Base-by-base conservation (phyloP, 1,139 yeast genomes). In the Hansenula lynferdii region DNA sequence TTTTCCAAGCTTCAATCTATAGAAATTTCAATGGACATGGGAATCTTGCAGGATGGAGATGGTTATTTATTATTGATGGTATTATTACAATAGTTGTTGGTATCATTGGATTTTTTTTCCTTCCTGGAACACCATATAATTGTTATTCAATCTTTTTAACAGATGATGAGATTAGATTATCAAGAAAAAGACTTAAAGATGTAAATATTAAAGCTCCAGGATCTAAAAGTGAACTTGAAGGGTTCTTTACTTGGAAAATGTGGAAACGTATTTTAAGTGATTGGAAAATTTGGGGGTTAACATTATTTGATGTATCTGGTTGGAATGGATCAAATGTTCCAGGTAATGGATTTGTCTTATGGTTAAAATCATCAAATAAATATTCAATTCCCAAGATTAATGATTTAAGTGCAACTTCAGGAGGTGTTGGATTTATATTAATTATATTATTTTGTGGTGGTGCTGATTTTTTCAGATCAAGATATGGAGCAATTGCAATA, bases 41-140 rank as follows among this genome's bases (percentile, higher is more conserved):
- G 39, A 82, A 85, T 2, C 61, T 76, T 27, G 69, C 62, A 23
- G 78, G 85, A 12, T 82, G 89, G 89, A 71, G 80, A 61, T 81
- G 89, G 87, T 75, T 78, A 60, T 80, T 79, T 52, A 74, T 82
- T 44, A 69, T 82, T 44, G 87, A 82, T 57, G 84, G 82, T 12
- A 58, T 77, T 36, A 67, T 80, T 28, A 76, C 87, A 5, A 51
- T 80, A 24, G 73, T 65, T 5, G 77, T 83, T 37, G 87, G 85
- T 15, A 20, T 82, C 17, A 59, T 78, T 45, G 90, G 89, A 0
- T 68, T 78, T 49, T 75, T 74, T 51, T 50, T 70, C 49, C 64
- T 81, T 47, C 92, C 92, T 4, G 90, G 87, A 35, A 79, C 84
- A 23, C 90, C 92, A 19, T 59, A 66, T 39, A 70, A 72, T 39